Evolutionary conservation across 2,329 filamentous ascomycete species (phyloP), one percentile per base, ranked within the genome.

Genomic region (Pseudophaeomoniella oleicola): DNA sequence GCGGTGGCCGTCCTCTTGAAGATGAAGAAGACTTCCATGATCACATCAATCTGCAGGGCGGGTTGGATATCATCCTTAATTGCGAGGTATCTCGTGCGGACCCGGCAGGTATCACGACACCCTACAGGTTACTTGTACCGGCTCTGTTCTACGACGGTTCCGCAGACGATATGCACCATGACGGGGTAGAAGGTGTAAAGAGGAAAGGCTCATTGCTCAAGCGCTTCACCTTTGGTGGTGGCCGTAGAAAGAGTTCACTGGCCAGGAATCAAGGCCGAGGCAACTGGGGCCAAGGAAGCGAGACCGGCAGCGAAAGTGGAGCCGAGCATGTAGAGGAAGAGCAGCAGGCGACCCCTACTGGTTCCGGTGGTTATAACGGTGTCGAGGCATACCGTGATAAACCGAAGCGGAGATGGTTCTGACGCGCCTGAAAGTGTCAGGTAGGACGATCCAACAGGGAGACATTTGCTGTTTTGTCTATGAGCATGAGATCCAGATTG

Each of bases 31-130:
- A 72, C 6, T 40, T 48, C 34, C 48, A 50, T 31, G 72, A 58
- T 34, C 61, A 64, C 38, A 64, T 96, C 40, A 76, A 94, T 51
- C 66, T 94, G 0, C 75, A 90, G 52, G 81, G 80, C 18, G 86
- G 85, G 0, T 64, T 98, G 6, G 86, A 94, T 45, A 78, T 98
- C 22, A 81, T 76, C 35, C 60, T 98, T 31, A 94, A 94, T 48
- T 76, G 94, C 43, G 90, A 98, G 59, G 75, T 94, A 42, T 86
- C 80, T 48, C 72, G 82, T 32, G 76, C 75, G 43, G 86, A 98
- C 48, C 88, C 90, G 1, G 71, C 81, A 0, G 92, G 90, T 11
- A 85, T 84, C 44, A 98, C 90, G 1, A 73, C 76, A 35, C 84
- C 86, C 5, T 98, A 98, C 55, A 70, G 85, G 29, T 62, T 98